A percentile compares a stretch with the other conserved stretches of the same genome.
phyloP scores from a whole-genome alignment of 768 basidiomycete genomes.

The Phanerodontia chrysosporium region DNA sequence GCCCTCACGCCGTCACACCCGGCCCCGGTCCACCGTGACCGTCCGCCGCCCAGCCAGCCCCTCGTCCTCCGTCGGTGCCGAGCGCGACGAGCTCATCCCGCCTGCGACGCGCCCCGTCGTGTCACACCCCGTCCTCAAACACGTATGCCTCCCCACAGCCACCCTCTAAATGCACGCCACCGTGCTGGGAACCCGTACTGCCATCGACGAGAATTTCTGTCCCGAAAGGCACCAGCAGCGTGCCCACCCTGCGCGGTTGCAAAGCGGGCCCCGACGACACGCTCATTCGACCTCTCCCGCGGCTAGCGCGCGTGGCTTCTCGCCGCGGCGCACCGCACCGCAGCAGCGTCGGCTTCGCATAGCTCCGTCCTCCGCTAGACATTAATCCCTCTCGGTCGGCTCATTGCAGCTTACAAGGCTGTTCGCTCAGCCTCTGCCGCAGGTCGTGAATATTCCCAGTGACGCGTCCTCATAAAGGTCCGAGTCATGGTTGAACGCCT shows the following conservation, averaged over 20 bases:
- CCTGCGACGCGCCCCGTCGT: background rate
- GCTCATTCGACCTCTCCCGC: too few relatives aligned
- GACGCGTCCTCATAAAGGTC: too few relatives aligned
- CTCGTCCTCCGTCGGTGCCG: constrained; percentile 1
- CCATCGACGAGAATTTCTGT: background rate
- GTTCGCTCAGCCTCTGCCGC: background rate
- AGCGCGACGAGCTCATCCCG: background rate
- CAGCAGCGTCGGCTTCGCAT: background rate
- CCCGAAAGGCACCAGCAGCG: background rate
- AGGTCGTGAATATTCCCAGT: background rate
- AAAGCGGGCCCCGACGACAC: background rate
- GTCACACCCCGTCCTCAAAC: background rate
- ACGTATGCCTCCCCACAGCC: background rate
- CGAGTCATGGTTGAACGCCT: too few relatives aligned
- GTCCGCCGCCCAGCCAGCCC: too few relatives aligned
- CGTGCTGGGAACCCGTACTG: background rate
- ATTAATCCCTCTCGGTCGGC: too few relatives aligned
- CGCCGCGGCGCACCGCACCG: background rate
- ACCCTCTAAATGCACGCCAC: too few relatives aligned
- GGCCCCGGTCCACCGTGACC: background rate
- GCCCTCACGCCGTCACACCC: background rate
- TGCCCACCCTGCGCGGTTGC: background rate
- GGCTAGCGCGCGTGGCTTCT: background rate
- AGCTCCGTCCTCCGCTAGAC: background rate
- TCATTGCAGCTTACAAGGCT: background rate